phyloP scores from a whole-genome alignment of 1,284 basidiomycete species.

The Tranzscheliella williamsii region DNA sequence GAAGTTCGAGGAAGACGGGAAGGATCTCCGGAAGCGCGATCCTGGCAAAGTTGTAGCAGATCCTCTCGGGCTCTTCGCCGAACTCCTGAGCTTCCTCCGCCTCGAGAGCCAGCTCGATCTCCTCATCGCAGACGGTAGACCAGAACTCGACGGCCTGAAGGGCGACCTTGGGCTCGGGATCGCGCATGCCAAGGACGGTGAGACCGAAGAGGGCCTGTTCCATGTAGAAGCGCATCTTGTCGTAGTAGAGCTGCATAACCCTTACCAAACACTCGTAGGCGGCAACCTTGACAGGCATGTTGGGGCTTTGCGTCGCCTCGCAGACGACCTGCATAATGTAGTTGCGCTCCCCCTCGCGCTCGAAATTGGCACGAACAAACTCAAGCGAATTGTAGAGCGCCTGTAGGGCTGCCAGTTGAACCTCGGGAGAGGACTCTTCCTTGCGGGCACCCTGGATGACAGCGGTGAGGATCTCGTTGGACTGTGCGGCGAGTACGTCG shows the following conservation, averaged over 20 bases:
- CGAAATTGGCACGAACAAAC: constrained; percentile 97
- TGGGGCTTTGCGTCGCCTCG: constrained; percentile 89
- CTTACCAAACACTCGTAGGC: constrained; percentile 88
- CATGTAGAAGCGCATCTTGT: constrained; percentile 99
- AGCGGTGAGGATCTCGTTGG: constrained; percentile 97
- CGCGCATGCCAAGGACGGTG: constrained; percentile 98
- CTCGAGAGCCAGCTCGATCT: constrained; percentile 89
- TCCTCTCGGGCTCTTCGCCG: constrained; percentile 83
- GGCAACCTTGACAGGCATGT: constrained; percentile 67
- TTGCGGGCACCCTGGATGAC: constrained; percentile 97
- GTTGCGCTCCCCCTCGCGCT: constrained; percentile 83
- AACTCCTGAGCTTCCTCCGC: constrained; percentile 91
- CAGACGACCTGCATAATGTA: constrained; percentile 99
- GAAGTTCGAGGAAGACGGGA: constrained; percentile 83
- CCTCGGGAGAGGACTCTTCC: constrained; percentile 83
- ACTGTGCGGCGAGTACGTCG: constrained; percentile 81
- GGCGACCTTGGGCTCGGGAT: constrained; percentile 85
- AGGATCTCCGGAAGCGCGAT: constrained; percentile 91
- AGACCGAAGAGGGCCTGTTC: constrained; percentile 96
- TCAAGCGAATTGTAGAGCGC: constrained; percentile 95
- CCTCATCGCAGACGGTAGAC: constrained; percentile 98
- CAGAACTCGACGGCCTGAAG: constrained; percentile 98
- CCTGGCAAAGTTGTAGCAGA: constrained; percentile 89
- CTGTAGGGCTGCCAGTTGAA: constrained; percentile 91
- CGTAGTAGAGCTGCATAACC: constrained; percentile 98